These are phyloP conservation scores for Magnolia kwangsiensis DNA, from an alignment of 164 flowering plant species.

Conservation along the genomic window DNA sequence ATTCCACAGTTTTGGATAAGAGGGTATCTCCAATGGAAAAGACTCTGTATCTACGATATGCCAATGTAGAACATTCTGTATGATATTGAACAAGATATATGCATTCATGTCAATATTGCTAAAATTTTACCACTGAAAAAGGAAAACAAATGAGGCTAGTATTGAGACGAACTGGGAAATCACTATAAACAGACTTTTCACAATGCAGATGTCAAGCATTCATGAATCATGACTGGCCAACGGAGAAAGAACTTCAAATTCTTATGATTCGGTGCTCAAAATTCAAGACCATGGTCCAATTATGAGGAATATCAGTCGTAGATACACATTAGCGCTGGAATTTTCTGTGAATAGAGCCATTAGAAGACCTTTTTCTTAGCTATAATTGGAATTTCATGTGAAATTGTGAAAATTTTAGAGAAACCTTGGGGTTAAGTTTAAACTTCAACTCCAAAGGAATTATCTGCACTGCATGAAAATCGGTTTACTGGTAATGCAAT, in stretches of 20 bases:
- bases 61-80: slow-evolving; percentile 93
- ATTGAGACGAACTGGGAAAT: too few species aligned
- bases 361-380: background rate
- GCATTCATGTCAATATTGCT: too few species aligned
- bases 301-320: background rate
- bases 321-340: background rate
- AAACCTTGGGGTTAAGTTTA: background rate
- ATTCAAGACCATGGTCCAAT: background rate
- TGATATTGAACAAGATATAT: background rate
- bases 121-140: too few species aligned
- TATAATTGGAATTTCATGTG: background rate
- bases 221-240: background rate
- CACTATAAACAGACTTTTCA: background rate
- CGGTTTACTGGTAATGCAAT: too few species aligned
- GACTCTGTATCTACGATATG: slow-evolving; percentile 89
- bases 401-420: background rate
- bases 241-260: background rate
- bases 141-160: background rate
- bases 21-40: slow-evolving; percentile 89
- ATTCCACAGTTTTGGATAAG: slow-evolving; percentile 82
- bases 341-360: background rate
- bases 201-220: background rate
- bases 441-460: background rate
- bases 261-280: background rate
- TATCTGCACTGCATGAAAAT: too few species aligned